Evolutionary conservation across 805 yeast genomes (phyloP).

Genomic region (Kuraishia floccosa): DNA sequence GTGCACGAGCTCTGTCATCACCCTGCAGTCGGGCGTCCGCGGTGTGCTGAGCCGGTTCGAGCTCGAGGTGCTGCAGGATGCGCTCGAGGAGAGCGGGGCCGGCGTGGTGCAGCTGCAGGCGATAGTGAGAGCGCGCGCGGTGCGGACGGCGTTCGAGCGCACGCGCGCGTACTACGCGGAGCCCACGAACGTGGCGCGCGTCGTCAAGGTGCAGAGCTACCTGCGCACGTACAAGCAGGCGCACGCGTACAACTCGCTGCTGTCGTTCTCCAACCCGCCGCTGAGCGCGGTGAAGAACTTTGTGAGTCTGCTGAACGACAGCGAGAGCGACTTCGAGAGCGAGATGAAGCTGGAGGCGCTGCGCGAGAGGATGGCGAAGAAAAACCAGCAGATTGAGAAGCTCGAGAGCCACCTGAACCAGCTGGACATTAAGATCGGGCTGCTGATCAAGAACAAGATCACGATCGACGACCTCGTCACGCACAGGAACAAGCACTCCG

Average conservation of each 20-base stretch:
- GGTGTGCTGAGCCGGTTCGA: slow-evolving; percentile 54
- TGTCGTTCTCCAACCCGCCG: slow-evolving; percentile 66
- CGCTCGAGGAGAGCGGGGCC: slow-evolving; percentile 30
- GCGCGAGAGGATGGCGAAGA: slow-evolving; percentile 59
- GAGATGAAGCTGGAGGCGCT: slow-evolving; percentile 58
- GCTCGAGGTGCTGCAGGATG: slow-evolving; percentile 41
- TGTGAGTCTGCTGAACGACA: slow-evolving; percentile 62
- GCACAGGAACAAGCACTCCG: slow-evolving; percentile 18
- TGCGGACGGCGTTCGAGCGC: slow-evolving; percentile 24
- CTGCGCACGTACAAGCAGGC: slow-evolving; percentile 60
- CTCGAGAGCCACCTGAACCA: slow-evolving; percentile 68
- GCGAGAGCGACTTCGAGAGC: slow-evolving; percentile 62
- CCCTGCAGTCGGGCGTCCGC: slow-evolving; percentile 47
- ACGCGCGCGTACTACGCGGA: slow-evolving; percentile 35
- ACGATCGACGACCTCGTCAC: slow-evolving; percentile 56
- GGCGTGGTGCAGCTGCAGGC: slow-evolving; percentile 41
- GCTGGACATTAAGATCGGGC: slow-evolving; percentile 65
- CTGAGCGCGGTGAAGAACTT: slow-evolving; percentile 66
- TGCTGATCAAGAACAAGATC: slow-evolving; percentile 70
- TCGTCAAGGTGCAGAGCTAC: slow-evolving; percentile 64
- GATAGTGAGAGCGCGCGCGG: slow-evolving; percentile 30
- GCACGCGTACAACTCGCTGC: slow-evolving; percentile 61
- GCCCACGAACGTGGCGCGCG: slow-evolving; percentile 37
- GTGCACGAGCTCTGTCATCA: slow-evolving; percentile 18
- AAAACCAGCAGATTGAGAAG: slow-evolving; percentile 58